A percentile compares a stretch with the other conserved stretches of the same genome.
Conservation (phyloP, 2,329 filamentous ascomycete genomes). For the Apiospora kogelbergensis region DNA sequence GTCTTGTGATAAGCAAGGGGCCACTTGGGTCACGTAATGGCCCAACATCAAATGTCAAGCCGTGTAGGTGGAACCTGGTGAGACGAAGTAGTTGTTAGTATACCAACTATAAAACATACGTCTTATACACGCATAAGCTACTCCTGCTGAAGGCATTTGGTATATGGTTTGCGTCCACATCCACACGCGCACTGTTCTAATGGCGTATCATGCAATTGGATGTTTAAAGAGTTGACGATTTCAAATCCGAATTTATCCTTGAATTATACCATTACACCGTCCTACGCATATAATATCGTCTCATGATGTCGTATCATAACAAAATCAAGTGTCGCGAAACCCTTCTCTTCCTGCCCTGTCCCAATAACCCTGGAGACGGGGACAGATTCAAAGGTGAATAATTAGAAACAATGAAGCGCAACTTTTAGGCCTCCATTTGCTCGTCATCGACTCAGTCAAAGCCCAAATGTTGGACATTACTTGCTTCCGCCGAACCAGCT, state of each 20-base stretch:
- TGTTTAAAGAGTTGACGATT: neutral
- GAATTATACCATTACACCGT: conserved; percentile 5
- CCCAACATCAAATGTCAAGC: neutral
- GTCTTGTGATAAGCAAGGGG: neutral
- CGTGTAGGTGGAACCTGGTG: neutral
- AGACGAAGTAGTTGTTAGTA: neutral
- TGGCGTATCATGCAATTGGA: neutral
- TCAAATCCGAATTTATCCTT: neutral
- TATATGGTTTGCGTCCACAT: neutral
- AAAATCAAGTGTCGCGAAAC: neutral
- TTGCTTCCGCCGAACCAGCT: conserved; percentile 79
- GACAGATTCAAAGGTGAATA: too few relatives aligned
- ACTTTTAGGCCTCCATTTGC: neutral
- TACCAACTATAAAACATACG: neutral
- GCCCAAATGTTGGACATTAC: conserved; percentile 12
- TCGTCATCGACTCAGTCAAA: neutral
- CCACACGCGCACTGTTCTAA: neutral
- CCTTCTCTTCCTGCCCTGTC: neutral
- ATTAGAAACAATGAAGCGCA: neutral
- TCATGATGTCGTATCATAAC: neutral
- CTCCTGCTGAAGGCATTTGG: neutral
- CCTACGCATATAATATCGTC: neutral
- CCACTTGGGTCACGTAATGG: neutral
- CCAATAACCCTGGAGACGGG: neutral
- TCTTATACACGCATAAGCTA: neutral